Evolutionary conservation across 441 rosid genomes (phyloP).

Genomic region (Pelargonium cotyledonis): DNA sequence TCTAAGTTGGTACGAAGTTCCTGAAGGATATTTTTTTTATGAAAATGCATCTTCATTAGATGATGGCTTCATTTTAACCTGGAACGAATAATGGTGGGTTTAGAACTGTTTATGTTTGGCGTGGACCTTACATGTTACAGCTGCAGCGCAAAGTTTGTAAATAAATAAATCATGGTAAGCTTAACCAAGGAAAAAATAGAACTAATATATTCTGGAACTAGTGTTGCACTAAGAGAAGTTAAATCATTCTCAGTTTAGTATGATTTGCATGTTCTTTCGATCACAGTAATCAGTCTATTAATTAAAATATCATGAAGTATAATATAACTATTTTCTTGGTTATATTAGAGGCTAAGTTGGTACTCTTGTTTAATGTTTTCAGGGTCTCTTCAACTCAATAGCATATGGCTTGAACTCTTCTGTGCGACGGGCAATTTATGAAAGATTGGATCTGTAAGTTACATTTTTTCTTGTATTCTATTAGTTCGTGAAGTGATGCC

Average conservation of each 20-base stretch:
- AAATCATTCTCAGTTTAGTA: neutral
- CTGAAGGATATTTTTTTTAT: neutral
- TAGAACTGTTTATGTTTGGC: neutral
- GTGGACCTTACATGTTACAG: neutral
- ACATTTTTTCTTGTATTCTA: neutral
- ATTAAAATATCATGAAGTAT: neutral
- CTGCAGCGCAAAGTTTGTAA: too few relatives aligned
- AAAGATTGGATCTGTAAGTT: conserved; percentile 81
- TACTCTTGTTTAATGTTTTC: conserved; percentile 10
- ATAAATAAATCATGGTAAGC: neutral
- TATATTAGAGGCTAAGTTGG: neutral
- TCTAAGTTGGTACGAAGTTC: neutral
- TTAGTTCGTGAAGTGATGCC: neutral
- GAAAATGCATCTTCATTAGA: conserved; percentile 7
- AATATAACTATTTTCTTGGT: neutral
- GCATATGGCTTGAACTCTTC: conserved; percentile 92
- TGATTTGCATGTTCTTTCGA: neutral
- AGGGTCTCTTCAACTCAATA: conserved; percentile 92
- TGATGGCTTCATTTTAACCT: neutral
- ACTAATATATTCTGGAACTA: neutral
- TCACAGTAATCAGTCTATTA: neutral
- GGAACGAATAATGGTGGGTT: neutral
- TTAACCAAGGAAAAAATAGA: neutral
- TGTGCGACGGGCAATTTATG: conserved; percentile 71
- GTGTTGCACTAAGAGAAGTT: neutral